Conservation (phyloP, 1,284 basidiomycete species). For the Tilletiopsis washingtonensis region DNA sequence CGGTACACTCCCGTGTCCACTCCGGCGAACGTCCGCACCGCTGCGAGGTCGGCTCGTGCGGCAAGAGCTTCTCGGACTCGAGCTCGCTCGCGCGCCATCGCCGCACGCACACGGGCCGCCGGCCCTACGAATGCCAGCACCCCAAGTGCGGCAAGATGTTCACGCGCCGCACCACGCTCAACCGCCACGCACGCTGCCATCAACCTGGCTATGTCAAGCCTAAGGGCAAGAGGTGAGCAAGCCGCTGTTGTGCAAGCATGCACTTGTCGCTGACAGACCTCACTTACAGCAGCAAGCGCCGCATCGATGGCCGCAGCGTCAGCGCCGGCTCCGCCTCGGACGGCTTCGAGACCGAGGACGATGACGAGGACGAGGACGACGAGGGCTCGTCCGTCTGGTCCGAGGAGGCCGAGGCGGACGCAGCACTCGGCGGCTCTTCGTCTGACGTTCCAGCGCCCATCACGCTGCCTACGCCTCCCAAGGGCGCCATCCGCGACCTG, state of each 20-base stretch:
- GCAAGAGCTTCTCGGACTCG: slow-evolving; percentile 55
- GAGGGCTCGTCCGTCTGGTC: no score
- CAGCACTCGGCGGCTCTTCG: no score
- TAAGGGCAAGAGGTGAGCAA: neutral
- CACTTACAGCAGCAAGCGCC: neutral
- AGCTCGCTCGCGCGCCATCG: slow-evolving; percentile 58
- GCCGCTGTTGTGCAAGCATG: no score
- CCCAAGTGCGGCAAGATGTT: slow-evolving; percentile 46
- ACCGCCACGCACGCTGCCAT: slow-evolving; percentile 41
- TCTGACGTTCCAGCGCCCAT: no score
- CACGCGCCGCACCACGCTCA: slow-evolving; percentile 45
- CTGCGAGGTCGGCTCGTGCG: slow-evolving; percentile 59
- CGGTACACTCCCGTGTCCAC: slow-evolving; percentile 75
- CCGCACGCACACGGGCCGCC: slow-evolving; percentile 60
- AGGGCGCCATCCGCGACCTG: no score
- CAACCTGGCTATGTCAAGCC: slow-evolving; percentile 35
- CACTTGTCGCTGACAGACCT: no score
- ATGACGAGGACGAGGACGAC: slow-evolving; percentile 31
- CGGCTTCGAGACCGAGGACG: slow-evolving; percentile 26
- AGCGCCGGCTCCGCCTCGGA: slow-evolving; percentile 9
- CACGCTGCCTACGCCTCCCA: no score
- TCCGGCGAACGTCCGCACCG: slow-evolving; percentile 81
- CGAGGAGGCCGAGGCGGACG: slow-evolving; percentile 15
- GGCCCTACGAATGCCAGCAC: slow-evolving; percentile 47
- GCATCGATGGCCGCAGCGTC: neutral